Evolutionary conservation across 768 basidiomycete genomes (phyloP), one percentile per base, ranked within the genome.

Genomic region (Lactarius tabidus): DNA sequence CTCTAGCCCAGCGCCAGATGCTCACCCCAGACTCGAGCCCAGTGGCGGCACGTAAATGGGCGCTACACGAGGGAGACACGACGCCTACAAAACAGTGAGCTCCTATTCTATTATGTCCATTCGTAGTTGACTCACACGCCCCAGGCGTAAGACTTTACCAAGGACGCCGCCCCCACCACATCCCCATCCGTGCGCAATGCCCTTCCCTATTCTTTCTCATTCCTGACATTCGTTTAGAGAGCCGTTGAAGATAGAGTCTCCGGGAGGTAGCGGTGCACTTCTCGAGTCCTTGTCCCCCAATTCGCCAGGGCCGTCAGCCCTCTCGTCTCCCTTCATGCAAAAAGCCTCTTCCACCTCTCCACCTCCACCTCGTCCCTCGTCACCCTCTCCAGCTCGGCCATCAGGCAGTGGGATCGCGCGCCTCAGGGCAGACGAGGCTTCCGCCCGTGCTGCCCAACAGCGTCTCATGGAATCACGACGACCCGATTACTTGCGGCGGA

Each of bases 401-500:
- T 71, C 77, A 0, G 85, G 84, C 51, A 82, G 81, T 35, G 88
- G 89, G 71, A 79, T 87, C 72, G 80, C 83, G 59, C 82, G 84
- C 43, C 84, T 89, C 57, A 82, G 83, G 33, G 80, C 81, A 55
- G 80, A 81, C 31, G 77, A 81, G 70, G 74, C 80, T 18, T 81
- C 85, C 67, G 83, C 82, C 43, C 79, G 79, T 61, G 72, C 82
- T 15, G 77, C 79, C 1, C 81, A 81, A 35, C 71, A 80, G 35
- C 80, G 79, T 60, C 84, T 85, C 71, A 77, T 80, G 12, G 89
- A 91, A 73, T 81, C 75, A 39, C 84, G 83, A 17, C 81, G 89
- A 43, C 89, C 89, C 1, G 90, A 91, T 8, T 91, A 91, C 72
- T 77, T 90, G 48, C 84, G 83, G 71, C 84, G 90, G 31, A 71